These are phyloP conservation scores for Penicillium diatomitis DNA, from an alignment of 495 filamentous ascomycete species.

Conservation along the genomic window DNA sequence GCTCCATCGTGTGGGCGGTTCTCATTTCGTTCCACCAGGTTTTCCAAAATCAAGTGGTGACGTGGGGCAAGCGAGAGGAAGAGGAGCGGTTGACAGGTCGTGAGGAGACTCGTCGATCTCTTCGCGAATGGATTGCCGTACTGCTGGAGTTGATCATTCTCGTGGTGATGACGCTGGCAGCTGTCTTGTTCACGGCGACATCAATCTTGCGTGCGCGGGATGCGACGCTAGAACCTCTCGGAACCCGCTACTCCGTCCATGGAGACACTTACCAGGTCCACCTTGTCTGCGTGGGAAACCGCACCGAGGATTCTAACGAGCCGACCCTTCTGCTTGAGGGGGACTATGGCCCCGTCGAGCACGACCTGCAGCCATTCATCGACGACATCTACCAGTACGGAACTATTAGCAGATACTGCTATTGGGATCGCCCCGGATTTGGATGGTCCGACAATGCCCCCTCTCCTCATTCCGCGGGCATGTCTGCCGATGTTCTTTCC, in stretches of 20 bases:
- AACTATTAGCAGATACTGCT: slow-evolving; percentile 80
- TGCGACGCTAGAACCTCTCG: slow-evolving; percentile 57
- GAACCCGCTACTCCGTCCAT: slow-evolving; percentile 69
- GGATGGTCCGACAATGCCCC: slow-evolving; percentile 91
- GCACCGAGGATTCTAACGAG: slow-evolving; percentile 34
- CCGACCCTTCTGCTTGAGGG: slow-evolving; percentile 75
- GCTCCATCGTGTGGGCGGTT: slow-evolving; percentile 68
- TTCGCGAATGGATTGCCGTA: slow-evolving; percentile 79
- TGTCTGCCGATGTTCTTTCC: slow-evolving; percentile 75
- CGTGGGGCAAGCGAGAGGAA: slow-evolving; percentile 85
- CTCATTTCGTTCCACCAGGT: slow-evolving; percentile 56
- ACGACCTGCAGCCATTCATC: slow-evolving; percentile 58
- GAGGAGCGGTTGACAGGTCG: slow-evolving; percentile 88
- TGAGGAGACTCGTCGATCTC: slow-evolving; percentile 71
- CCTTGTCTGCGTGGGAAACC: slow-evolving; percentile 69
- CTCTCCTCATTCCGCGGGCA: slow-evolving; percentile 83
- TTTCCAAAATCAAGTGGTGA: slow-evolving; percentile 59
- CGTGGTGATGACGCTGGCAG: slow-evolving; percentile 52
- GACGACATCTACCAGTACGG: slow-evolving; percentile 57
- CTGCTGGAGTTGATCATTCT: slow-evolving; percentile 62
- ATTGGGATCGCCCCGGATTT: slow-evolving; percentile 86
- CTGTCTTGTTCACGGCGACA: slow-evolving; percentile 66
- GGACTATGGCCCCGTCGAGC: slow-evolving; percentile 68
- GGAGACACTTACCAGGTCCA: slow-evolving; percentile 76
- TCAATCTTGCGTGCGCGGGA: slow-evolving; percentile 71